Base-by-base conservation (phyloP, 2,329 filamentous ascomycete genomes). In the Canariomyces notabilis region DNA sequence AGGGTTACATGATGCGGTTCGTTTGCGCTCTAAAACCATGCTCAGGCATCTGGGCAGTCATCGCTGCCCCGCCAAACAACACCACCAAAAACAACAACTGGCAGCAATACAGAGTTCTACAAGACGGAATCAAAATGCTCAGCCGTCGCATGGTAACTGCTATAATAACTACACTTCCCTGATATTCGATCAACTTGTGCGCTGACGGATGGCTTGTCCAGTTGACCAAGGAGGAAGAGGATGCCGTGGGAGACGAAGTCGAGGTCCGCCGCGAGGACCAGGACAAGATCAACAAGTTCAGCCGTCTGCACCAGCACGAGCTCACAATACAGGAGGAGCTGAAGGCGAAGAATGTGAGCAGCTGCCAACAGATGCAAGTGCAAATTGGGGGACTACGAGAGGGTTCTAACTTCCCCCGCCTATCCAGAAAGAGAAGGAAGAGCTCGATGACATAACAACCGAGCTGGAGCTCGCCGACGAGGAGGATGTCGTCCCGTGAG, bases 381-480 rank as follows among this genome's bases (percentile, higher is more conserved):
- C n/a, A n/a, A n/a, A n/a, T n/a, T n/a, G n/a, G n/a, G n/a, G n/a
- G n/a, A n/a, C n/a, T n/a, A n/a, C n/a, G n/a, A n/a, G n/a, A n/a
- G n/a, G n/a, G n/a, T n/a, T n/a, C n/a, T n/a, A n/a, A n/a, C n/a
- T n/a, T n/a, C n/a, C n/a, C n/a, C n/a, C n/a, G n/a, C n/a, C n/a
- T n/a, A n/a, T n/a, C n/a, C 61, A 97, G 91, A 97, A 97, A 73
- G 91, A 97, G 67, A 97, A 96, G 71, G 93, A 98, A 68, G 93
- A 97, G 63, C 79, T 97, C 3, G 90, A 97, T 64, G 93, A 98
- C 66, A 79, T 98, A 44, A 85, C 85, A 2, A 87, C 77, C 44
- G 93, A 98, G 66, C 76, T 98, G 37, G 93, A 98, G 69, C 80
- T 98, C 15, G 88, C 89, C 42, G 91, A 97, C 65, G 93, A 98